phyloP scores from a whole-genome alignment of 1,139 yeast species.

The Scheffersomyces parashehatae region DNA sequence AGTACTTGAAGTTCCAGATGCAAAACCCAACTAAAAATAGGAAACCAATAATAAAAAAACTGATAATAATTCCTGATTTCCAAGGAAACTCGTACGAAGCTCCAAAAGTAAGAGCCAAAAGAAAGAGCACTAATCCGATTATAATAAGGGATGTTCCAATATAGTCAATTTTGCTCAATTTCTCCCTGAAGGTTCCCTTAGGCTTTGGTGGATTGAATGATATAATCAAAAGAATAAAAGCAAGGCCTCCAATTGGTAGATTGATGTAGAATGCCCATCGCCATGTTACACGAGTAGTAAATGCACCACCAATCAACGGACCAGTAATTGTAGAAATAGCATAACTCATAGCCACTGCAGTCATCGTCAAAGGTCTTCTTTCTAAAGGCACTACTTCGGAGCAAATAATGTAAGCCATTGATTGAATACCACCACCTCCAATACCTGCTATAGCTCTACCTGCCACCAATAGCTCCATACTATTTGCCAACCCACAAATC shows the following conservation, averaged over 20 bases:
- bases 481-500: constrained; percentile 12
- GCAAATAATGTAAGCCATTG: constrained; percentile 13
- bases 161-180: constrained; percentile 31
- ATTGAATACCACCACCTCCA: constrained; percentile 18
- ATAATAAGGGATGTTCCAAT: constrained; percentile 31
- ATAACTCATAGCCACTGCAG: constrained; percentile 14
- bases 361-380: constrained; percentile 13
- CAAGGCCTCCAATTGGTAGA: constrained; percentile 1
- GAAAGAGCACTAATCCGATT: constrained; percentile 29
- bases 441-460: constrained; percentile 16
- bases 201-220: constrained; percentile 38
- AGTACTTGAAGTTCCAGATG: constrained; percentile 27
- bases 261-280: constrained; percentile 7
- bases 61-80: constrained; percentile 17
- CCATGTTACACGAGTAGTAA: constrained; percentile 20
- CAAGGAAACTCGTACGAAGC: constrained; percentile 31
- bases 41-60: constrained; percentile 11
- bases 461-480: constrained; percentile 16
- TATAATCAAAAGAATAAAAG: constrained; percentile 8
- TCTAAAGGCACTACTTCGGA: constrained; percentile 14
- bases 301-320: constrained; percentile 21
- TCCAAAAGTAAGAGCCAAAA: constrained; percentile 39
- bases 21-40: constrained; percentile 14
- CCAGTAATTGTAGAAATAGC: constrained; percentile 17
- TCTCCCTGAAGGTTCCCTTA: constrained; percentile 9